phyloP scores from a whole-genome alignment of 2,329 filamentous ascomycete species.

The Diaporthe humulicola region DNA sequence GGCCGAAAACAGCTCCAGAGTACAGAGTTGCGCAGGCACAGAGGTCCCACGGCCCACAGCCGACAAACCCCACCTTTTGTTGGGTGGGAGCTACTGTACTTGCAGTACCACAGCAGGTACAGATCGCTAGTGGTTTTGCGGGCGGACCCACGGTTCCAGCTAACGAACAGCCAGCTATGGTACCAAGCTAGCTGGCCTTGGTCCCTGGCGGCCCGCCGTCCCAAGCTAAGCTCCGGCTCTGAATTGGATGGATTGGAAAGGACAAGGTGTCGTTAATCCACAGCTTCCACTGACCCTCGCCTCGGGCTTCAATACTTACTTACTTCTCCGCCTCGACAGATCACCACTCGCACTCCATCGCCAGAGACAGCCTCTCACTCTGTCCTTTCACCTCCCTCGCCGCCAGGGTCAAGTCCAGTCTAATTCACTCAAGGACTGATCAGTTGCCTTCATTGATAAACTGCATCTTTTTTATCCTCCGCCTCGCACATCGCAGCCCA shows the following conservation, averaged over 20 bases:
- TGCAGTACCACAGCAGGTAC: neutral
- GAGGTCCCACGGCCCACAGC: conserved; percentile 1
- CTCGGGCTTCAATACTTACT: conserved; percentile 4
- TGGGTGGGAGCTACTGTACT: conserved; percentile 8
- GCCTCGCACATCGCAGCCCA: conserved; percentile 30
- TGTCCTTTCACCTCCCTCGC: conserved; percentile 16
- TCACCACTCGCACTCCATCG: conserved; percentile 8
- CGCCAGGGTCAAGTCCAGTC: conserved; percentile 11
- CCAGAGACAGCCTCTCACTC: conserved; percentile 29
- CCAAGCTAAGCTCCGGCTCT: conserved; percentile 28
- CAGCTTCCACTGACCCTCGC: conserved; percentile 16
- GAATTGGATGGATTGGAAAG: conserved; percentile 31
- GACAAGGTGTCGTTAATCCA: conserved; percentile 33
- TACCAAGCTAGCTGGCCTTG: neutral
- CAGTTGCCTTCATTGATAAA: conserved; percentile 25
- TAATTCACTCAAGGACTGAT: neutral
- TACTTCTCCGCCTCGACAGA: conserved; percentile 27
- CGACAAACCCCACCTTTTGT: conserved; percentile 22
- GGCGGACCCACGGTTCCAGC: conserved; percentile 1
- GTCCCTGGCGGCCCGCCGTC: conserved; percentile 24
- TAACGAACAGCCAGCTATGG: neutral
- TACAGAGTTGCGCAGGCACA: conserved; percentile 9
- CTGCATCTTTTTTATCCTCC: conserved; percentile 15
- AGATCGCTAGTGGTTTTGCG: conserved; percentile 26
- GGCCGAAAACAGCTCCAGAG: conserved; percentile 1